Conservation (phyloP, 2,329 filamentous ascomycete genomes). For the Amylocarpus encephaloides region DNA sequence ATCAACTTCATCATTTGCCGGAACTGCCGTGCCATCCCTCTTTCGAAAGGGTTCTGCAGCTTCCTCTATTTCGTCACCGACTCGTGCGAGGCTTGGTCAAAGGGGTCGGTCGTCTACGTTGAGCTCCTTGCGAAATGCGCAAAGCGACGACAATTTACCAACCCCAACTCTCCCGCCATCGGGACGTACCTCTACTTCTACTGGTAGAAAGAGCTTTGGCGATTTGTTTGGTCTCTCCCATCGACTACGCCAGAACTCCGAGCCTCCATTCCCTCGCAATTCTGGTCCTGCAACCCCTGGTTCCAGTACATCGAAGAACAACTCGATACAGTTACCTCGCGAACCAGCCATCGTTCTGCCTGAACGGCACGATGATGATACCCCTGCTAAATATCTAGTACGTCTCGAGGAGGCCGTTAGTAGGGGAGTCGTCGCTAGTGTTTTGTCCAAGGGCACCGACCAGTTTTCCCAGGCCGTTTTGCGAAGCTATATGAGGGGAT, state of each 20-base stretch:
- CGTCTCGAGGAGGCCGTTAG: conserved; percentile 75
- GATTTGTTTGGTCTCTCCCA: conserved; percentile 73
- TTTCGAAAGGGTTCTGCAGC: conserved; percentile 54
- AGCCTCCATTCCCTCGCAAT: conserved; percentile 58
- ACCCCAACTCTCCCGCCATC: conserved; percentile 49
- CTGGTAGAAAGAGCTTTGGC: conserved; percentile 88
- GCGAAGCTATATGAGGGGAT: conserved; percentile 90
- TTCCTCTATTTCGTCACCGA: conserved; percentile 65
- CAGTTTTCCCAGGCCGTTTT: conserved; percentile 76
- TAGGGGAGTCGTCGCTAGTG: conserved; percentile 75
- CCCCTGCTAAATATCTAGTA: conserved; percentile 80
- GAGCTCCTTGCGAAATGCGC: conserved; percentile 70
- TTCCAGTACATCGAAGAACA: conserved; percentile 68
- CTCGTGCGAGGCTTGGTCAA: conserved; percentile 51
- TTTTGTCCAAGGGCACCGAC: conserved; percentile 81
- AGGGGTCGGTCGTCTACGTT: conserved; percentile 84
- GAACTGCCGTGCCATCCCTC: conserved; percentile 36
- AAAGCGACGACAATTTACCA: conserved; percentile 62
- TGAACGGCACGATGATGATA: conserved; percentile 78
- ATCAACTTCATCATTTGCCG: conserved; percentile 29
- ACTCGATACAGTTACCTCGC: conserved; percentile 71
- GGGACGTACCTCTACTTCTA: conserved; percentile 71
- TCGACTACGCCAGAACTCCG: conserved; percentile 75
- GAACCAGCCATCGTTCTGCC: conserved; percentile 63
- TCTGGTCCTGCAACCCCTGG: conserved; percentile 66